Evolutionary conservation across 2,329 filamentous ascomycete species (phyloP).

Genomic region (Aspergillus costaricaensis): DNA sequence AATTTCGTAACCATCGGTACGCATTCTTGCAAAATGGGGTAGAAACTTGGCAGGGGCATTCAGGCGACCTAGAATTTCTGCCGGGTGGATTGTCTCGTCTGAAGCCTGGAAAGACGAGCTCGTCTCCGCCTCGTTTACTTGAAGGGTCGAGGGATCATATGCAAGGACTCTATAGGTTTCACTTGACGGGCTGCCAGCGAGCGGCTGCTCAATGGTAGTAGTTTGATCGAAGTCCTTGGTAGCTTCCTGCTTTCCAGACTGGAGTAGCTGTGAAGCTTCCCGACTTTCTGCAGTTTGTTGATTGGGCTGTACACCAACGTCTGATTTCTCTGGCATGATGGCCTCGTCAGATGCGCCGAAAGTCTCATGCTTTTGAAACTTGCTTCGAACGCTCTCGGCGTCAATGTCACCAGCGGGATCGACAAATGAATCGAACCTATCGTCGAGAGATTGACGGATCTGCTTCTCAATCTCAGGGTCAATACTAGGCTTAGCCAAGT

Average conservation of each 20-base stretch:
- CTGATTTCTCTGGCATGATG: neutral
- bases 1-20: conserved; percentile 45
- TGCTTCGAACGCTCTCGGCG: conserved; percentile 26
- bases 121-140: conserved; percentile 36
- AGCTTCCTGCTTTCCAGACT: neutral
- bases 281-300: neutral
- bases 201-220: neutral
- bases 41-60: conserved; percentile 46
- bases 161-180: conserved; percentile 40
- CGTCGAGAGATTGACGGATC: conserved; percentile 23
- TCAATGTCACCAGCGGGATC: conserved; percentile 18
- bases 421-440: conserved; percentile 21
- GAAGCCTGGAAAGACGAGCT: conserved; percentile 33
- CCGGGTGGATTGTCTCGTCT: conserved; percentile 27
- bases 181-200: neutral
- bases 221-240: neutral
- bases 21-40: conserved; percentile 41
- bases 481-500: conserved; percentile 25
- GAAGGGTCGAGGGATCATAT: conserved; percentile 36
- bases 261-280: neutral
- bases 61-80: conserved; percentile 41
- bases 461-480: conserved; percentile 22
- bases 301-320: neutral
- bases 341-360: neutral
- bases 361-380: conserved; percentile 20